Evolutionary conservation across 495 filamentous ascomycete genomes (phyloP).

Genomic region (Hypoxylon cercidicola): DNA sequence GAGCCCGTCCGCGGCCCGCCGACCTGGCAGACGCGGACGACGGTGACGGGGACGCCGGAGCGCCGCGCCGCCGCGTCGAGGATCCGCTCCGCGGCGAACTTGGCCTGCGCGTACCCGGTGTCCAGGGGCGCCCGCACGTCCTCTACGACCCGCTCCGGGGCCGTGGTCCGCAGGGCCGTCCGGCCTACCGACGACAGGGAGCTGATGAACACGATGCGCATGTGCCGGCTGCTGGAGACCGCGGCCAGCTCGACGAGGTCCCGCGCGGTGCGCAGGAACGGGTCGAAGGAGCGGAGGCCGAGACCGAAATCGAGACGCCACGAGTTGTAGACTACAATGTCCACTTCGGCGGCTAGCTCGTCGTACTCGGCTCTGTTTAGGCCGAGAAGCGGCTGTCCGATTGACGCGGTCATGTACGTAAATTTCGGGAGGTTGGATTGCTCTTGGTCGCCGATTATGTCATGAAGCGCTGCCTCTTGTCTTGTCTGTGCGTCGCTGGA

Average conservation of each 20-base stretch:
- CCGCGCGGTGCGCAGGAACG: slow-evolving; percentile 20
- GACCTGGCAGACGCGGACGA: slow-evolving; percentile 44
- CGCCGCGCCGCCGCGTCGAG: slow-evolving; percentile 17
- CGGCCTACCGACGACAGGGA: background rate
- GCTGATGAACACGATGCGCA: slow-evolving; percentile 7
- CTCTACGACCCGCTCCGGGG: background rate
- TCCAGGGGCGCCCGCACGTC: slow-evolving; percentile 27
- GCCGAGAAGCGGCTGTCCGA: slow-evolving; percentile 40
- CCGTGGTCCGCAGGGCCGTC: background rate
- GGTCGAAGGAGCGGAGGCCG: slow-evolving; percentile 43
- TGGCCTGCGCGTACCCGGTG: slow-evolving; percentile 42
- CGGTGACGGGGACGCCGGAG: slow-evolving; percentile 25
- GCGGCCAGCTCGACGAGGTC: slow-evolving; percentile 24
- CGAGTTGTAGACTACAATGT: slow-evolving; percentile 47
- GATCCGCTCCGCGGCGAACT: slow-evolving; percentile 38
- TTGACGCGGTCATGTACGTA: no score
- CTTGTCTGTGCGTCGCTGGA: slow-evolving; percentile 6
- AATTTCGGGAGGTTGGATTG: no score
- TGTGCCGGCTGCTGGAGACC: background rate
- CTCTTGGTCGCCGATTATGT: background rate
- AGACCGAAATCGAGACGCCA: slow-evolving; percentile 53
- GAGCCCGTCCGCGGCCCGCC: slow-evolving; percentile 29
- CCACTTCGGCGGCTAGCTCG: slow-evolving; percentile 29
- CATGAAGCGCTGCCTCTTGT: slow-evolving; percentile 8
- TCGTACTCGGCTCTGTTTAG: slow-evolving; percentile 28